A percentile compares a stretch with the other conserved stretches of the same genome.
Evolutionary conservation across 495 filamentous ascomycete genomes (phyloP).

Genomic region (Aeminium ludgeri): DNA sequence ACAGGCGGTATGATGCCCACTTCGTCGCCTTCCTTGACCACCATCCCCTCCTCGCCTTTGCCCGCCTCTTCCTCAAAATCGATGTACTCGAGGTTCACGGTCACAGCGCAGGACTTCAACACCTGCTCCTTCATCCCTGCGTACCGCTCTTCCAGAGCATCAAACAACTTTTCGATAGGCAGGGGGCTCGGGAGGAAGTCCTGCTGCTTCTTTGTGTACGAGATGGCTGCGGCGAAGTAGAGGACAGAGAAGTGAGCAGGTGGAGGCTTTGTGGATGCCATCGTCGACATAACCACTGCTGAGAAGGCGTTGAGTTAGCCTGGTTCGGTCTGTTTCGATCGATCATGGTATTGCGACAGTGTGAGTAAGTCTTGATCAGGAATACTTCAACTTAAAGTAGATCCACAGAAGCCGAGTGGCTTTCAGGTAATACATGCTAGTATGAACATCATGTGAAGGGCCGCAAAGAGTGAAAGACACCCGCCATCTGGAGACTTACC

Average conservation of each 20-base stretch:
- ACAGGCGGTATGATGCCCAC: conserved; percentile 96
- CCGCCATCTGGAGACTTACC: too few species aligned
- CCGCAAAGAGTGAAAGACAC: too few species aligned
- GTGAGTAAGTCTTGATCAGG: conserved; percentile 1
- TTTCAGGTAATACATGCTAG: conserved; percentile 60
- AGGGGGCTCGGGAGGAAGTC: conserved; percentile 63
- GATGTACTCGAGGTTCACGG: conserved; percentile 76
- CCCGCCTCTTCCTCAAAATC: conserved; percentile 40
- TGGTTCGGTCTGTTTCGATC: too few species aligned
- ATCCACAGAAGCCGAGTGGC: conserved; percentile 25
- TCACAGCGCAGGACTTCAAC: conserved; percentile 61
- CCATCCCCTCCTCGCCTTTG: conserved; percentile 22
- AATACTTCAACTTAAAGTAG: conserved; percentile 12
- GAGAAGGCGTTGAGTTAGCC: not conserved
- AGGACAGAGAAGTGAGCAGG: conserved; percentile 57
- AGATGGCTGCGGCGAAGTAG: conserved; percentile 70
- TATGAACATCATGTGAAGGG: conserved; percentile 26
- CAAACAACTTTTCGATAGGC: conserved; percentile 46
- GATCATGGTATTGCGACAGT: not conserved
- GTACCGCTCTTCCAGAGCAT: conserved; percentile 57
- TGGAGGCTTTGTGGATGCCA: conserved; percentile 26
- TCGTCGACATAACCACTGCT: not conserved
- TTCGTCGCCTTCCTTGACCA: conserved; percentile 65
- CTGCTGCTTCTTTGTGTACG: conserved; percentile 51
- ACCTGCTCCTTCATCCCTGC: conserved; percentile 61